Conservation (phyloP, 306 rosid species). For the Fragaria vesca region DNA sequence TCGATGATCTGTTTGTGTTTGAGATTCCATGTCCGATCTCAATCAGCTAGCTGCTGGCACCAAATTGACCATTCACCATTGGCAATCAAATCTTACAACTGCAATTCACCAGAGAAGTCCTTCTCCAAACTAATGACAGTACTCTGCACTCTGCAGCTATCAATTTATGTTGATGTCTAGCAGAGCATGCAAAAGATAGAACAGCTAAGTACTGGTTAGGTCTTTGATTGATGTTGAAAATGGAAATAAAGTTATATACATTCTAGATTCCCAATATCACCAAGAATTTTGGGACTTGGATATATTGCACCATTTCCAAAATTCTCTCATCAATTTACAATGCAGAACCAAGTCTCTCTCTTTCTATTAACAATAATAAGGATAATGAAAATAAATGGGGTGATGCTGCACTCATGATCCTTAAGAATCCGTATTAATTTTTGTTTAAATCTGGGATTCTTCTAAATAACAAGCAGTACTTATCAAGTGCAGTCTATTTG, state of each 20-base stretch:
- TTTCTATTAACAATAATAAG: background rate
- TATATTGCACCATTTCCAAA: slow-evolving; percentile 9
- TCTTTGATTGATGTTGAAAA: background rate
- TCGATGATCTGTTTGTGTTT: background rate
- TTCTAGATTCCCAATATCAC: no score
- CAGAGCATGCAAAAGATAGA: background rate
- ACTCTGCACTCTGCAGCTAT: background rate
- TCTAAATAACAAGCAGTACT: background rate
- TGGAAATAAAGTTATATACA: background rate
- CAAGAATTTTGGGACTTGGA: no score
- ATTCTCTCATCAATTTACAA: slow-evolving; percentile 1
- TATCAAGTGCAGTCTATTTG: slow-evolving; percentile 8
- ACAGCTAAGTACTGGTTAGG: background rate
- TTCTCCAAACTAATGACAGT: slow-evolving; percentile 6
- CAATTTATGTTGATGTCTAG: background rate
- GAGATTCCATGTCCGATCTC: background rate
- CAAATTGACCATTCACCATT: background rate
- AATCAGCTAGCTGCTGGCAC: background rate
- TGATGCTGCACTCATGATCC: background rate
- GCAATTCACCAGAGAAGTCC: background rate
- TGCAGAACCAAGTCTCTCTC: background rate
- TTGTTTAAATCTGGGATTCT: background rate
- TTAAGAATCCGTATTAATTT: background rate
- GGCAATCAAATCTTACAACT: background rate
- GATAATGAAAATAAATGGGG: background rate